These are phyloP conservation scores for Fonsecaea nubica DNA, from an alignment of 2,329 filamentous ascomycete species.

Conservation along the genomic window DNA sequence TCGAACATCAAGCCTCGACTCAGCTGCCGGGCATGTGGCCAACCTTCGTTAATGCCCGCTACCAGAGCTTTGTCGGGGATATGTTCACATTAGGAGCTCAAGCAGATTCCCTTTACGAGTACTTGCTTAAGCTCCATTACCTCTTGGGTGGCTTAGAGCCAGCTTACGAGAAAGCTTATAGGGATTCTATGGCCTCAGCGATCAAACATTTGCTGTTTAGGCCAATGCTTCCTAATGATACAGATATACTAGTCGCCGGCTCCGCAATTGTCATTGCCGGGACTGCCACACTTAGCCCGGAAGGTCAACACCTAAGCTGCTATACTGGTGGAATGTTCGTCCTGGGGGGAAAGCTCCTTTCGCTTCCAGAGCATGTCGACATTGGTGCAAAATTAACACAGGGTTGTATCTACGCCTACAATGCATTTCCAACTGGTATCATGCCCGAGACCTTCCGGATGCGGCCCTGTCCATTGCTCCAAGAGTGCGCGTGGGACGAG, in stretches of 20 bases:
- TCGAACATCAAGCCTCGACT: slow-evolving; percentile 60
- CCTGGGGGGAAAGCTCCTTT: slow-evolving; percentile 60
- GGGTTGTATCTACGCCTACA: slow-evolving; percentile 64
- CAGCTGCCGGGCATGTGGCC: slow-evolving; percentile 69
- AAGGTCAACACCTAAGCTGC: slow-evolving; percentile 60
- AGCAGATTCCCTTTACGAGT: slow-evolving; percentile 38
- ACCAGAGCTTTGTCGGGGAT: slow-evolving; percentile 52
- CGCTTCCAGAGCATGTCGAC: slow-evolving; percentile 56
- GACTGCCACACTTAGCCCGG: slow-evolving; percentile 45
- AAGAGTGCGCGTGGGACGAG: slow-evolving; percentile 50
- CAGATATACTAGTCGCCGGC: slow-evolving; percentile 57
- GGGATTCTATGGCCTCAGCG: slow-evolving; percentile 54
- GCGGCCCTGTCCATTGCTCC: slow-evolving; percentile 50
- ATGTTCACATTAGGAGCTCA: slow-evolving; percentile 46
- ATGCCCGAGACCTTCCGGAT: slow-evolving; percentile 60
- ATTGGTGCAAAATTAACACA: slow-evolving; percentile 59
- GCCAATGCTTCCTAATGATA: slow-evolving; percentile 55
- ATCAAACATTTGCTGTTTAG: slow-evolving; percentile 56
- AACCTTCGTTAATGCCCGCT: slow-evolving; percentile 57
- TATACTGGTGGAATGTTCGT: slow-evolving; percentile 64
- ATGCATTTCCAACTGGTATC: slow-evolving; percentile 57
- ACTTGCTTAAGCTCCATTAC: slow-evolving; percentile 47
- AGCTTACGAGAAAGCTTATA: slow-evolving; percentile 63
- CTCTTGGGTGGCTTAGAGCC: slow-evolving; percentile 51
- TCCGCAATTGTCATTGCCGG: slow-evolving; percentile 46